Base-by-base conservation (phyloP, 2,329 filamentous ascomycete species). In the Fusarium keratoplasticum region DNA sequence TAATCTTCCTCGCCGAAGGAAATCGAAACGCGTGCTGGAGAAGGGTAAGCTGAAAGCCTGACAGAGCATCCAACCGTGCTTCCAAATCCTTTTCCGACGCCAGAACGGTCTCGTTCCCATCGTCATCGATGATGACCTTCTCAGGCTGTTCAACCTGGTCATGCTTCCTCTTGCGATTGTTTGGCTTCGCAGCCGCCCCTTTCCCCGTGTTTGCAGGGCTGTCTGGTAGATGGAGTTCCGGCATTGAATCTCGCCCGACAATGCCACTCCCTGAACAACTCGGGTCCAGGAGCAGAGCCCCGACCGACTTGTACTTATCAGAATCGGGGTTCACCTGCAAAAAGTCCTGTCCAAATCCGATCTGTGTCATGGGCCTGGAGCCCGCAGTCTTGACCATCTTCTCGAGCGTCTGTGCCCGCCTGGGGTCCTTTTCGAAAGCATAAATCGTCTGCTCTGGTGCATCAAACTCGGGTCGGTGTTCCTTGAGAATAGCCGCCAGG, bases 261-360 rank as follows among this genome's bases (percentile, higher is more conserved):
- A 99, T 99, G 1, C 96, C 96, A 80, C 95, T 98, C 0, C 96
- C 96, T 2, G 95, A 98, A 81, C 96, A 99, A 80, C 95, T 98
- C 0, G 96, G 96, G 80, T 99, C 96, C 2, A 99, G 88, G 1
- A 99, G 87, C 44, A 99, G 86, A 9, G 93, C 93, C 0, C 91
- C 90, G n/a, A 98, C 94, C n/a, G 90, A 85, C 55, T 84, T 83
- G 78, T 92, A 96, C 55, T 88, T 86, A 4, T 86, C 82, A 1
- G 89, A 87, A 1, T 83, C 75, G 0, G 95, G 94, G 68, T 96
- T 89, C 6, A 94, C 88, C 61, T 91, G 91, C 16, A 98, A 83
- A 77, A 98, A 98, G 81, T 99, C 95, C 77, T 94, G 91, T 0
- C 92, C 92, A 1, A 89, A 88, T 55, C 92, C 90, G 29, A 98